Conservation (phyloP, 257 asterid genomes). For the Ocimum tenuiflorum region DNA sequence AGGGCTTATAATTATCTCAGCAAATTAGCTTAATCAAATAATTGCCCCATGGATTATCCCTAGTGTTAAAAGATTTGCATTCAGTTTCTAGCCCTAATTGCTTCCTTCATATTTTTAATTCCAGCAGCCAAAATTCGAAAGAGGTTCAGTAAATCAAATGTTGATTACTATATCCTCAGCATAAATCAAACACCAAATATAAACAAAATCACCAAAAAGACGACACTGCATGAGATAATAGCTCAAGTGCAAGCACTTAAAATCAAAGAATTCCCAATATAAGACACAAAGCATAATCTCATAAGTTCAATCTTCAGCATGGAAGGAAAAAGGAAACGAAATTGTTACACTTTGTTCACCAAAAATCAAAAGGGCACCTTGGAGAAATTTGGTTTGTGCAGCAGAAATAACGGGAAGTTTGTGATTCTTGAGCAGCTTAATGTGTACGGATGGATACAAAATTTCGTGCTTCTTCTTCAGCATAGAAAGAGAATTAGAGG, state of each 20-base stretch:
- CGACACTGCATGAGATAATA: neutral
- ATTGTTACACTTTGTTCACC: neutral
- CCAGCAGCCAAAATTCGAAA: neutral
- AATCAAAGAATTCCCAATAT: neutral
- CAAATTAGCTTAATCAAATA: neutral
- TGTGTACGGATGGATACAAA: constrained; percentile 19
- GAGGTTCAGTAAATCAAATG: neutral
- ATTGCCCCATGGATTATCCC: neutral
- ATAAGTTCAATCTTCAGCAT: neutral
- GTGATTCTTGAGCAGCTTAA: constrained; percentile 28
- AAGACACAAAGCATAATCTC: neutral
- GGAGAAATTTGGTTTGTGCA: constrained; percentile 48
- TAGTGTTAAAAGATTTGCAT: neutral
- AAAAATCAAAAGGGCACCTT: constrained; percentile 32
- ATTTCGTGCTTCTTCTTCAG: constrained; percentile 32
- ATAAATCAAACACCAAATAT: neutral
- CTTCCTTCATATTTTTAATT: neutral
- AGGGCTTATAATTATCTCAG: too few species aligned
- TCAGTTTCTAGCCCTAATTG: neutral
- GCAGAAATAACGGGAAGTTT: constrained; percentile 35
- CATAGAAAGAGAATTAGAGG: constrained; percentile 25
- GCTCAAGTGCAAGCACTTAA: neutral
- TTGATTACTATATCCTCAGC: neutral
- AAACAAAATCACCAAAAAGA: neutral
- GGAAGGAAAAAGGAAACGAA: neutral